These are phyloP conservation scores for Chlorella sorokiniana DNA, from an alignment of 139 green algal genomes.

Conservation along the genomic window DNA sequence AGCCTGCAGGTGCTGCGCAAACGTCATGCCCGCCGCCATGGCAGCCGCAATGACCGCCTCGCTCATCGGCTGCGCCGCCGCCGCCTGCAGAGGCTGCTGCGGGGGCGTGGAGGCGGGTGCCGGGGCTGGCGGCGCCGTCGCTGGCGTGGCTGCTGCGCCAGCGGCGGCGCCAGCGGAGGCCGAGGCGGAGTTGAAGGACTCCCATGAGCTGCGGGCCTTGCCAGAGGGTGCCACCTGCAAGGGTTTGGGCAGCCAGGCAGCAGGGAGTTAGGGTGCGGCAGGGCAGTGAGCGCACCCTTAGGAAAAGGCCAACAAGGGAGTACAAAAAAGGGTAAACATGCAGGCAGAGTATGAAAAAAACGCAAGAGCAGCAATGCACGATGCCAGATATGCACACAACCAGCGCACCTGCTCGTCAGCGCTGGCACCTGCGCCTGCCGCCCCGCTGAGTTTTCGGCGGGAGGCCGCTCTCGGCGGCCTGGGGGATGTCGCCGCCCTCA, in stretches of 20 bases:
- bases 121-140: background rate
- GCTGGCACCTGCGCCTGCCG: too few relatives aligned
- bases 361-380: too few relatives aligned
- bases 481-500: background rate
- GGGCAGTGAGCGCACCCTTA: background rate
- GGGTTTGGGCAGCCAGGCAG: background rate
- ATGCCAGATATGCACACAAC: too few relatives aligned
- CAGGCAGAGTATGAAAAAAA: background rate
- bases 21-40: constrained; percentile 21
- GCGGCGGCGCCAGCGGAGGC: background rate
- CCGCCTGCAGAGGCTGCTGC: background rate
- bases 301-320: background rate
- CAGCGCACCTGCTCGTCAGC: too few relatives aligned
- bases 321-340: background rate
- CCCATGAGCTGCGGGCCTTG: constrained; percentile 9
- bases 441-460: background rate
- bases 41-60: constrained; percentile 8
- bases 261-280: background rate
- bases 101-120: background rate
- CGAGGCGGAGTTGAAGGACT: constrained; percentile 12
- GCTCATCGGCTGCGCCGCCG: constrained; percentile 9
- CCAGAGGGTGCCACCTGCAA: background rate
- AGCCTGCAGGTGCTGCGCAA: constrained; percentile 21
- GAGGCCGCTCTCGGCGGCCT: background rate
- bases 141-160: background rate